These are phyloP conservation scores for Pseudocohnilembus persalinus DNA, from an alignment of 169 alveolate genomes.

Conservation along the genomic window DNA sequence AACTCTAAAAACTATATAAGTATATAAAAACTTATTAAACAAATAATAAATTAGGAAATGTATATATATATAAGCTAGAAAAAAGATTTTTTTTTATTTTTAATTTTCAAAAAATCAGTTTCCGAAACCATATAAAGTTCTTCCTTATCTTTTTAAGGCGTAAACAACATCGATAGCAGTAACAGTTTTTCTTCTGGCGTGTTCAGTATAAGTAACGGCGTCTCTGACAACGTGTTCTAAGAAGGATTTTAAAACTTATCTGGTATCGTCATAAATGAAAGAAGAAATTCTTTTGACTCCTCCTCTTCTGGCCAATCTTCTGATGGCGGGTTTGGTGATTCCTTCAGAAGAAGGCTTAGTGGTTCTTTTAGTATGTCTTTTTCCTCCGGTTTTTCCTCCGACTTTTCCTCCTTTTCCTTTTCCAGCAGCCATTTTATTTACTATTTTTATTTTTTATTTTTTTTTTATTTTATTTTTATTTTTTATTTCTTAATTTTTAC, in stretches of 20 bases:
- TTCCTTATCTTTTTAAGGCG: slow-evolving; percentile 99
- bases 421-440: slow-evolving; percentile 74
- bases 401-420: slow-evolving; percentile 99
- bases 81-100: too few species aligned
- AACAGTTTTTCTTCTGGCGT: slow-evolving; percentile 99
- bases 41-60: too few species aligned
- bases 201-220: slow-evolving; percentile 99
- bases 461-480: neutral
- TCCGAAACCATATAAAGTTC: slow-evolving; percentile 99
- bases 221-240: slow-evolving; percentile 98
- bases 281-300: slow-evolving; percentile 99
- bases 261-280: slow-evolving; percentile 98
- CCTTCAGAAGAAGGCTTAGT: slow-evolving; percentile 98
- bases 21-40: too few species aligned
- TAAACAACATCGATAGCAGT: slow-evolving; percentile 99
- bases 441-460: slow-evolving; percentile 5
- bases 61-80: too few species aligned
- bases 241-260: slow-evolving; percentile 98
- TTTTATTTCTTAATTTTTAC: too few species aligned
- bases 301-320: slow-evolving; percentile 99
- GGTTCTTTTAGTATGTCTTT: slow-evolving; percentile 95
- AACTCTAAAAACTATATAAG: too few species aligned
- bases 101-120: slow-evolving; percentile 79
- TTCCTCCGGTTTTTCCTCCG: slow-evolving; percentile 99
- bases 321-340: slow-evolving; percentile 99